Conservation (phyloP, 2,329 filamentous ascomycete species). For the Arthrinium phaeospermum region DNA sequence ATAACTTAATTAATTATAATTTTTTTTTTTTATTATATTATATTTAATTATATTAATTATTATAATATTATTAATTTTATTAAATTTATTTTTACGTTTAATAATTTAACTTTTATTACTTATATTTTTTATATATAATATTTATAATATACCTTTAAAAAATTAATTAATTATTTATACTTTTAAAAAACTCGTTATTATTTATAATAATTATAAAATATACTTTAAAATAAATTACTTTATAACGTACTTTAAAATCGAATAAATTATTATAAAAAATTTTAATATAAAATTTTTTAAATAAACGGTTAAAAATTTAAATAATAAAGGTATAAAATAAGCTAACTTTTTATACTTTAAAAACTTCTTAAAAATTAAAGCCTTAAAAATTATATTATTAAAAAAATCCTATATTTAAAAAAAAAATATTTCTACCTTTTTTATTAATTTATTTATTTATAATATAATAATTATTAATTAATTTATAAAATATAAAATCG, state of each 20-base stretch:
- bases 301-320: neutral
- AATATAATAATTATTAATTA: too few species aligned
- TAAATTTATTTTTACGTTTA: neutral
- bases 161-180: neutral
- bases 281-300: neutral
- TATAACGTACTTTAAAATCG: neutral
- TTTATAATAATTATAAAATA: neutral
- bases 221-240: neutral
- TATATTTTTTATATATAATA: neutral
- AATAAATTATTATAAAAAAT: neutral
- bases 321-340: neutral
- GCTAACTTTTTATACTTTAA: neutral
- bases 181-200: neutral
- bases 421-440: neutral
- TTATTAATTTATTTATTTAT: neutral
- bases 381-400: neutral
- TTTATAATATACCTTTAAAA: neutral
- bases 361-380: neutral
- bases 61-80: neutral
- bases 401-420: neutral
- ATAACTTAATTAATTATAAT: neutral
- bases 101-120: neutral
- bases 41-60: neutral
- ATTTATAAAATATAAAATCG: neutral
- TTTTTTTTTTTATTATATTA: neutral